Evolutionary conservation across 306 rosid genomes (phyloP).

Genomic region (Urtica urens): DNA sequence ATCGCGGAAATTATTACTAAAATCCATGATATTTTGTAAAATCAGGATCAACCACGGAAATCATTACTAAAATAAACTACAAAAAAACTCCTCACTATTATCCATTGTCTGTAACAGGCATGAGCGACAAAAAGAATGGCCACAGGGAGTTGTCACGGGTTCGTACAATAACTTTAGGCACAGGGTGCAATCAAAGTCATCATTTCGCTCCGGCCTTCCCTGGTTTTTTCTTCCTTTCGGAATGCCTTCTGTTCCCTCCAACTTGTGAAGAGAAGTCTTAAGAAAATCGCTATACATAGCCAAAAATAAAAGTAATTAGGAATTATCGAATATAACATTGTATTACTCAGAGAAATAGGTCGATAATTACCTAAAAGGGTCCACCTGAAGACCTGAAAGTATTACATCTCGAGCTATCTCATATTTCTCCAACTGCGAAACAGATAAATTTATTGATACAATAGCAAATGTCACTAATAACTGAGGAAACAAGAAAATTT

Average conservation of each 20-base stretch:
- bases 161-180: slow-evolving; percentile 79
- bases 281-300: slow-evolving; percentile 58
- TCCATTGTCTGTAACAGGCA: slow-evolving; percentile 94
- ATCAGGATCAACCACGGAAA: not conserved
- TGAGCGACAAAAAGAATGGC: slow-evolving; percentile 92
- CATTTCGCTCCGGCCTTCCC: slow-evolving; percentile 55
- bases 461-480: not conserved
- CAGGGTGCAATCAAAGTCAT: slow-evolving; percentile 85
- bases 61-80: slow-evolving; percentile 5
- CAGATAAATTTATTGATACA: slow-evolving; percentile 10
- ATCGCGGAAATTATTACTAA: not conserved
- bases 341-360: slow-evolving; percentile 12
- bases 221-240: slow-evolving; percentile 28
- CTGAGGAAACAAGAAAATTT: not conserved
- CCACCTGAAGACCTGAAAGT: slow-evolving; percentile 83
- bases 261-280: slow-evolving; percentile 45
- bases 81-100: slow-evolving; percentile 48
- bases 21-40: not conserved
- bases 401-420: slow-evolving; percentile 71
- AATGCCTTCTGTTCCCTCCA: slow-evolving; percentile 43
- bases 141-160: slow-evolving; percentile 96
- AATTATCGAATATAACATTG: slow-evolving; percentile 14
- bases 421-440: slow-evolving; percentile 78
- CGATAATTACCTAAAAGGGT: slow-evolving; percentile 70
- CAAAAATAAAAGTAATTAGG: slow-evolving; percentile 21